Evolutionary conservation across 371 early-diverging fungal genomes (phyloP), one percentile per base, ranked within the genome.

Genomic region (Choanephora cucurbitarum): DNA sequence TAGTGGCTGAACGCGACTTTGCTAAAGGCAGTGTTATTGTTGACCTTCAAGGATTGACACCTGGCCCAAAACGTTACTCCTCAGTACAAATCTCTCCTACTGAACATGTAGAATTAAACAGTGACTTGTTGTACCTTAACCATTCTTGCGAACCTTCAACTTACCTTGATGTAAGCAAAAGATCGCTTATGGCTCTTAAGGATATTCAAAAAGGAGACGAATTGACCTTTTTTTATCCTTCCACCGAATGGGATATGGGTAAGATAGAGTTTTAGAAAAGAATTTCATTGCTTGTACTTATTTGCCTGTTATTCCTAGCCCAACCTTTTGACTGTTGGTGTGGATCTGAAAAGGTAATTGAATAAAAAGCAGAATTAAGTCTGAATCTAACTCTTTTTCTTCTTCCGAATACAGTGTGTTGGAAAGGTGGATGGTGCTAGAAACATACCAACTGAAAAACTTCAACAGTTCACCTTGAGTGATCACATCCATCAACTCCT

Each of bases 201-300:
- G 85, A 86, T 55, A 58, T 87, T 43, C 62, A 69, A 48, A 66
- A 63, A 19, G 91, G 90, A 17, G 88, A 86, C 44, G 89, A 86
- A 55, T 23, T 91, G 51, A 87, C 87, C 15, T 91, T 93, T 67
- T 91, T 91, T 65, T 93, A 93, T 61, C 91, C 91, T 23, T 80
- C 83, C 15, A 88, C 88, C 28, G 93, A 93, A 62, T 93, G 91
- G 90, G 88, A 88, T 63, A 93, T 93, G 93, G 83, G 73, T 73
- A 68, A 66, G 52, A 47, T 24, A 37, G 6, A 19, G 1, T 21
- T 9, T 44, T 5, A 21, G 1, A 45, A 45, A 21, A 45, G 5
- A 8, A 45, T 21, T 21, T 21, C 10, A 18, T 44, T 18, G 10
- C 19, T 44, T 44, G 10, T 44, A 13, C 2, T 11, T 14, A 18